Conservation (phyloP, 495 filamentous ascomycete genomes). For the Hypoxylon intermedium region DNA sequence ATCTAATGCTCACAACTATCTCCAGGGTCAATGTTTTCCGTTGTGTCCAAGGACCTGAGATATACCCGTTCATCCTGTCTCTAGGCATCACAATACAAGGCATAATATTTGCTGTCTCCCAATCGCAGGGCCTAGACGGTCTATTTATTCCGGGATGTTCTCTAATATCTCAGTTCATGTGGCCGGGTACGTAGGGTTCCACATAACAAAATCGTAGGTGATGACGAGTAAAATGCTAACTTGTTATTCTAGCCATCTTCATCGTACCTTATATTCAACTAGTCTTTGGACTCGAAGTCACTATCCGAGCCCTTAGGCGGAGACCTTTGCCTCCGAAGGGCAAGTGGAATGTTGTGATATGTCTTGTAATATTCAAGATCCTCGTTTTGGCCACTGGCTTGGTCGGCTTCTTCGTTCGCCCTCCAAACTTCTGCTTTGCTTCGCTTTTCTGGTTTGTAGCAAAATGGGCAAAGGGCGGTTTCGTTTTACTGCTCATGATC, state of each 20-base stretch:
- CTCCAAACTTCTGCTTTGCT: conserved; percentile 51
- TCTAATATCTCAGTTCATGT: conserved; percentile 52
- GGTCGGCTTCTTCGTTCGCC: conserved; percentile 50
- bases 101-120: conserved; percentile 53
- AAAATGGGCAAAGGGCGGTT: conserved; percentile 52
- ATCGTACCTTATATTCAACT: conserved; percentile 57
- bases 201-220: not conserved
- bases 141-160: conserved; percentile 52
- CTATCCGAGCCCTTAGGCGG: conserved; percentile 48
- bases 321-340: conserved; percentile 49
- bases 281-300: conserved; percentile 53
- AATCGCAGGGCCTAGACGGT: conserved; percentile 50
- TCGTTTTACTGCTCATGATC: conserved; percentile 48
- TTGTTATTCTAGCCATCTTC: conserved; percentile 48
- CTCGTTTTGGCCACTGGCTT: conserved; percentile 50
- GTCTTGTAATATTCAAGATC: conserved; percentile 48
- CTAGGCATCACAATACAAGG: conserved; percentile 55
- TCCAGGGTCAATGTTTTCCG: conserved; percentile 42
- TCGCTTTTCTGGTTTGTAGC: conserved; percentile 60
- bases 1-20: conserved; percentile 7
- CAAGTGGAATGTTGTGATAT: conserved; percentile 54
- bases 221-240: conserved; percentile 24
- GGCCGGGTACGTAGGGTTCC: conserved; percentile 50
- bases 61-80: conserved; percentile 56
- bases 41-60: conserved; percentile 49